Evolutionary conservation across 2,329 filamentous ascomycete genomes (phyloP), one percentile per base, ranked within the genome.

Genomic region (Aspergillus ochraceus): DNA sequence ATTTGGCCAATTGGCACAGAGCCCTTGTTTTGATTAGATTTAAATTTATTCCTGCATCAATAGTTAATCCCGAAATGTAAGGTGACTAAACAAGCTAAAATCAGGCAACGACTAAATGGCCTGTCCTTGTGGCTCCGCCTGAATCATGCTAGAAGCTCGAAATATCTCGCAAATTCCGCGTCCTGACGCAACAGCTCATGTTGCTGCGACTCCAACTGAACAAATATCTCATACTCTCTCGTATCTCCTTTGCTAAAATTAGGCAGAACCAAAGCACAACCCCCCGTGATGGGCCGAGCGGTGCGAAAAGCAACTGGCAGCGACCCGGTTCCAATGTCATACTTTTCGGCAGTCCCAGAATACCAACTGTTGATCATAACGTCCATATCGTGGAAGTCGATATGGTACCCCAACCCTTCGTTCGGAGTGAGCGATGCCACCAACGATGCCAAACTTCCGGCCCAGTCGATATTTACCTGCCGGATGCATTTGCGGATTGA

Each of bases 311-410:
- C 66, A 50, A 57, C 54, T 1, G 68, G 63, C 10, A 54, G 12
- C 8, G 54, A 42, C 12, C 51, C 66, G 36, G 36, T 51, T 12
- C 68, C 68, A 36, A 70, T 52, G 56, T 66, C 64, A 29, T 68
- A 70, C 14, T 65, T 60, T 46, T 64, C 63, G 1, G 59, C 63
- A 6, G 32, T 63, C 6, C 65, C 65, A 5, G 65, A 57, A 36
- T 63, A 63, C 68, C 68, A 70, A 19, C 60, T 65, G 45, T 66
- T 70, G 60, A 68, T 65, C 20, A 69, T 58, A 5, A 69, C 12
- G 26, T 69, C 67, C 66, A 68, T 66, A 22, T 62, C 55, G 10
- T 47, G 42, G 26, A 67, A 68, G 29, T 70, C 64, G 11, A 59
- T 61, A 24, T 55, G 54, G 4, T 54, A 53, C n/a, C 42, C 58